Percentiles rank a stretch among this genome's conserved stretches.
These are phyloP conservation scores for Phyllosticta ampelicida DNA, from an alignment of 2,329 filamentous ascomycete species.

Conservation along the genomic window DNA sequence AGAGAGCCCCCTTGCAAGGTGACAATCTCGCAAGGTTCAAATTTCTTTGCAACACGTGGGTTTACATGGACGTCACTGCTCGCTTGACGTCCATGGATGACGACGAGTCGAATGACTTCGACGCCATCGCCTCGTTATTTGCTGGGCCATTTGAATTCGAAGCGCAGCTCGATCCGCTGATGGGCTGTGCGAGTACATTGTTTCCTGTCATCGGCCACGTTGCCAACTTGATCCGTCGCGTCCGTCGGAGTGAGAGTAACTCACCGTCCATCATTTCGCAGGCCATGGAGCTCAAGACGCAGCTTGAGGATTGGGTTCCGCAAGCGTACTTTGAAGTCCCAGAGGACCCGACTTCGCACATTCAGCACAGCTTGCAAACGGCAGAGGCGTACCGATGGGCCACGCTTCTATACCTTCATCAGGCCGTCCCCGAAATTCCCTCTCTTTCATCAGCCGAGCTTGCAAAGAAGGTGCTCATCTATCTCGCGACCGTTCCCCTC, in stretches of 20 bases:
- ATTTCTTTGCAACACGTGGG: conserved; percentile 61
- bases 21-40: conserved; percentile 45
- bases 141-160: conserved; percentile 26
- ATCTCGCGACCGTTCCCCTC: conserved; percentile 52
- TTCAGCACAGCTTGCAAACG: conserved; percentile 55
- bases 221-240: conserved; percentile 53
- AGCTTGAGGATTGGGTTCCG: conserved; percentile 51
- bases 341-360: conserved; percentile 51
- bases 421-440: conserved; percentile 57
- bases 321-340: conserved; percentile 49
- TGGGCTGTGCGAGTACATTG: conserved; percentile 57
- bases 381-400: conserved; percentile 58
- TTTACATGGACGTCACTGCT: conserved; percentile 65
- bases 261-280: conserved; percentile 50
- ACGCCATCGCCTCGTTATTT: conserved; percentile 27
- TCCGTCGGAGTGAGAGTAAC: conserved; percentile 46
- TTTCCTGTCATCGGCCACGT: conserved; percentile 59
- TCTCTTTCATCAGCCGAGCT: conserved; percentile 46
- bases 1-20: conserved; percentile 25
- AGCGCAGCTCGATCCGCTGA: conserved; percentile 55
- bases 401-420: conserved; percentile 55
- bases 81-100: conserved; percentile 53
- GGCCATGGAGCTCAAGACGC: conserved; percentile 50
- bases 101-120: conserved; percentile 45
- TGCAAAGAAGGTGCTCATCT: conserved; percentile 50